phyloP scores from a whole-genome alignment of 495 filamentous ascomycete genomes.

The Penicillium odoratum region DNA sequence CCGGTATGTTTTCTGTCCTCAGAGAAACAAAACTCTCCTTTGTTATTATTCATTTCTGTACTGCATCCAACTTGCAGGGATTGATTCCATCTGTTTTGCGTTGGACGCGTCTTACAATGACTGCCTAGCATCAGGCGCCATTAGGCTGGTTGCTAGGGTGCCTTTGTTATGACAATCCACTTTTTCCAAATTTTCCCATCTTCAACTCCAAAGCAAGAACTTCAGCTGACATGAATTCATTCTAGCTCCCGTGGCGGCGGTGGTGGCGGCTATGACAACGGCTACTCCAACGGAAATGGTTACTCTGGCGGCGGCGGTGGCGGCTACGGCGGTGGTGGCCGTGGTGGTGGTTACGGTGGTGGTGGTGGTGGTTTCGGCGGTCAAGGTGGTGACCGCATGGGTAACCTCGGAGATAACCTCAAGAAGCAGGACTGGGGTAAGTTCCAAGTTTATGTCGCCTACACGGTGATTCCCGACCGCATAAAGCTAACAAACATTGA shows the following conservation, averaged over 20 bases:
- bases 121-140: background rate
- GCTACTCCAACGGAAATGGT: slow-evolving; percentile 52
- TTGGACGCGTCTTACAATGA: background rate
- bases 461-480: background rate
- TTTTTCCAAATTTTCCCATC: background rate
- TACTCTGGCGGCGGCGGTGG: slow-evolving; percentile 43
- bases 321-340: slow-evolving; percentile 53
- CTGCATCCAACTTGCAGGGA: background rate
- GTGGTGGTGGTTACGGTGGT: slow-evolving; percentile 54
- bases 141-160: slow-evolving; percentile 6
- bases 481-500: slow-evolving; percentile 27
- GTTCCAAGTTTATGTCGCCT: slow-evolving; percentile 24
- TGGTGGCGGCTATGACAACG: slow-evolving; percentile 44
- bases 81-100: background rate
- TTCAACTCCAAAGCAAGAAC: background rate
- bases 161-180: background rate
- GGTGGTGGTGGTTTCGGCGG: slow-evolving; percentile 55
- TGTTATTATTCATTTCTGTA: slow-evolving; percentile 13
- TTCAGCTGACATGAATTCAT: slow-evolving; percentile 19
- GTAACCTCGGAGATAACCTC: slow-evolving; percentile 79
- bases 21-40: background rate
- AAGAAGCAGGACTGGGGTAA: slow-evolving; percentile 86
- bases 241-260: slow-evolving; percentile 44
- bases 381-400: slow-evolving; percentile 82
- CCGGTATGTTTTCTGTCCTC: slow-evolving; percentile 34